Percentiles rank a stretch among this genome's conserved stretches.
These are phyloP conservation scores for Hippophae gyantsensis DNA, from an alignment of 306 rosid species.

Conservation along the genomic window DNA sequence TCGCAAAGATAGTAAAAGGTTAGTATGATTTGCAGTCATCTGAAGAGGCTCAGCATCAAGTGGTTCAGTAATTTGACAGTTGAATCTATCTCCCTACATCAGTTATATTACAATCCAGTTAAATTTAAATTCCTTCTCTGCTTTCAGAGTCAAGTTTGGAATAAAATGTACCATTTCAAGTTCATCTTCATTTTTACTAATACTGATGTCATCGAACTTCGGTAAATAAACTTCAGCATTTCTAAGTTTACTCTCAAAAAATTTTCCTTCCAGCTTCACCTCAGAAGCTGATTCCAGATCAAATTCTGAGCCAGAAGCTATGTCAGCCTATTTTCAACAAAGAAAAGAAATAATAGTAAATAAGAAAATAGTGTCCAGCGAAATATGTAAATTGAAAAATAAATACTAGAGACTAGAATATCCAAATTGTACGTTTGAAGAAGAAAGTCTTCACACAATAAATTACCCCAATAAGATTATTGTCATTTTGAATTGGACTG, in stretches of 20 bases:
- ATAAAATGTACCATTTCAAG: constrained; percentile 26
- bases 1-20: constrained; percentile 45
- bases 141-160: not conserved
- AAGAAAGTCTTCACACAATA: no score
- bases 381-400: not conserved
- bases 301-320: constrained; percentile 21
- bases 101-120: constrained; percentile 4
- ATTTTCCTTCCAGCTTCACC: constrained; percentile 27
- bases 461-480: constrained; percentile 26
- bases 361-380: not conserved
- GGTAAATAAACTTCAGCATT: constrained; percentile 15
- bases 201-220: constrained; percentile 16
- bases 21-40: constrained; percentile 29
- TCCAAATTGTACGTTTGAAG: not conserved
- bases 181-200: constrained; percentile 19
- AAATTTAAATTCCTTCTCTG: constrained; percentile 6
- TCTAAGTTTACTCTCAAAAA: constrained; percentile 21
- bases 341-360: constrained; percentile 4
- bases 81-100: constrained; percentile 34
- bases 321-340: constrained; percentile 38
- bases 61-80: constrained; percentile 20
- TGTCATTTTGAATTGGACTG: constrained; percentile 19
- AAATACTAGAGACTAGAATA: not conserved
- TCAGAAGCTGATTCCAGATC: constrained; percentile 25
- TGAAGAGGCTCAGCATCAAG: constrained; percentile 30